Conservation (phyloP, 2,329 filamentous ascomycete genomes). For the Escovopsis sp. region DNA sequence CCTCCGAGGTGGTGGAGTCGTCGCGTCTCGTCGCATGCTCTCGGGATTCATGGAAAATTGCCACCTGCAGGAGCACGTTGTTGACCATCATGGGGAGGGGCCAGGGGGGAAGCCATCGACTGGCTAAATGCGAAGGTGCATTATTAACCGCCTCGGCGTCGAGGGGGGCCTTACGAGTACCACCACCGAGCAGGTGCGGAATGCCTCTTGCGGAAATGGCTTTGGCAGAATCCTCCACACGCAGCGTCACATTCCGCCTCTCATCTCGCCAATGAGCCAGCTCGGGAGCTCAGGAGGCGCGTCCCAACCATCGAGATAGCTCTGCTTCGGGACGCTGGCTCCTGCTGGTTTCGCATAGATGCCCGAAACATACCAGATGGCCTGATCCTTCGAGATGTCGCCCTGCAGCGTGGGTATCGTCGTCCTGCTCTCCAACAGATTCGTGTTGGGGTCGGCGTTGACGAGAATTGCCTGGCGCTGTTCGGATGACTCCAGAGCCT, state of each 20-base stretch:
- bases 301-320: constrained; percentile 48
- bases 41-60: too few relatives aligned
- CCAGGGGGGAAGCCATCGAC: too few relatives aligned
- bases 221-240: too few relatives aligned
- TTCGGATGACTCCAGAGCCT: constrained; percentile 31
- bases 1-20: too few relatives aligned
- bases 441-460: constrained; percentile 66
- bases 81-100: too few relatives aligned
- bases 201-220: too few relatives aligned
- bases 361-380: constrained; percentile 52
- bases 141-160: too few relatives aligned
- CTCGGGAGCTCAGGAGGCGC: constrained; percentile 39
- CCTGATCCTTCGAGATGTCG: constrained; percentile 41
- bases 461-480: constrained; percentile 47
- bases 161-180: too few relatives aligned
- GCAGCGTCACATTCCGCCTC: constrained; percentile 6
- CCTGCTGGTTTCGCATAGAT: constrained; percentile 37
- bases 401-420: constrained; percentile 55
- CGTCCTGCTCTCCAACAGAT: constrained; percentile 57
- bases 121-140: too few relatives aligned
- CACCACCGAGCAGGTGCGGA: too few relatives aligned
- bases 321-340: constrained; percentile 33
- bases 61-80: too few relatives aligned
- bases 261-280: constrained; percentile 44
- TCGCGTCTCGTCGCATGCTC: too few relatives aligned